phyloP scores from a whole-genome alignment of 768 basidiomycete genomes.

The Leccinum boreale region DNA sequence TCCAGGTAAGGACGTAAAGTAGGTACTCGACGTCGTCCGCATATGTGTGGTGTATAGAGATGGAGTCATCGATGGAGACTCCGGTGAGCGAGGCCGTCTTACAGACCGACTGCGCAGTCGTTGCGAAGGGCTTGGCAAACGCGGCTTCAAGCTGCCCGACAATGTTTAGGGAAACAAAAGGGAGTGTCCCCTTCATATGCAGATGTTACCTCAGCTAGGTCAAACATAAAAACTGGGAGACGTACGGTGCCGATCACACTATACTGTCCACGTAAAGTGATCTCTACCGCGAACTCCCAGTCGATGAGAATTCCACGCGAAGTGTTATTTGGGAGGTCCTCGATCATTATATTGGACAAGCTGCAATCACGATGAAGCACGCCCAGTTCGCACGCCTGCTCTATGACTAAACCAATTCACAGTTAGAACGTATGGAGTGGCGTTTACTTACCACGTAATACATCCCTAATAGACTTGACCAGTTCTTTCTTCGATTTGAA shows the following conservation, averaged over 20 bases:
- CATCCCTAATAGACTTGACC: background rate
- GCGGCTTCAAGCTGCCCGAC: background rate
- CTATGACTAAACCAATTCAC: background rate
- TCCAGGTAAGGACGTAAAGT: background rate
- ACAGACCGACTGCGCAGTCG: background rate
- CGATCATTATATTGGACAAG: background rate
- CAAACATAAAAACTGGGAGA: background rate
- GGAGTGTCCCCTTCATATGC: background rate
- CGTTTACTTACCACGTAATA: background rate
- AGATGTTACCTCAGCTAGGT: background rate
- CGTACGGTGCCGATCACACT: background rate
- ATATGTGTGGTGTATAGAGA: background rate
- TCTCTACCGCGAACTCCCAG: background rate
- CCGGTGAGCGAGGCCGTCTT: background rate
- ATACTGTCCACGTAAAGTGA: background rate
- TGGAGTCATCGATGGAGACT: background rate
- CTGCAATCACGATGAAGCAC: background rate
- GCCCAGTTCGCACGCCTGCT: background rate
- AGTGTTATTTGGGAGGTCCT: background rate
- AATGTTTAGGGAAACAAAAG: background rate
- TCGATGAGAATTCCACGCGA: background rate
- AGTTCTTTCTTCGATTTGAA: background rate
- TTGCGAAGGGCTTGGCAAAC: background rate
- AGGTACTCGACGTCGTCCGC: background rate
- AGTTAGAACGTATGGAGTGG: background rate